Conservation (phyloP, 2,329 filamentous ascomycete species). For the Macrophomina phaseolina region DNA sequence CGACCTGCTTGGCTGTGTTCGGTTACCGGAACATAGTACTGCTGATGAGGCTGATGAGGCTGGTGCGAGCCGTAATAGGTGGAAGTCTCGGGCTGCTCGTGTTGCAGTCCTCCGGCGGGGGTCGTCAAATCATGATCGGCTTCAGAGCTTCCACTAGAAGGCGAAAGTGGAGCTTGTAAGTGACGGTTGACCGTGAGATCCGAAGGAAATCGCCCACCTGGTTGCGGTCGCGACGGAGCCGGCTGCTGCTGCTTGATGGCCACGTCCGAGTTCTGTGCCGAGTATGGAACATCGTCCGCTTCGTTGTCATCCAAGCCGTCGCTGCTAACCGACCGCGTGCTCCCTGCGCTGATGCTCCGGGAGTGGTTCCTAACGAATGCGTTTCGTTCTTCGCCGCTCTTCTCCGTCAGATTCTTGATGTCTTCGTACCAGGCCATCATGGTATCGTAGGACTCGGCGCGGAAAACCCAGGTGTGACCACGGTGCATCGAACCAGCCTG, state of each 20-base stretch:
- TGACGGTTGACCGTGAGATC: conserved; percentile 87
- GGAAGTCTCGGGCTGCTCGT: conserved; percentile 32
- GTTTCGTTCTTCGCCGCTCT: conserved; percentile 83
- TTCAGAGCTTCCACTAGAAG: conserved; percentile 80
- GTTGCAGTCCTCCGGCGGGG: conserved; percentile 61
- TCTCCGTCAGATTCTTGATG: conserved; percentile 87
- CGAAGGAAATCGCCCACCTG: conserved; percentile 96
- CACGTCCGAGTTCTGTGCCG: conserved; percentile 59
- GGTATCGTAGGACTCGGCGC: conserved; percentile 78
- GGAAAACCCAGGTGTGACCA: conserved; percentile 71
- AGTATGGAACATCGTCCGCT: conserved; percentile 64
- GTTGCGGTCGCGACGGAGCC: conserved; percentile 72
- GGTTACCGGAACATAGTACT: conserved; percentile 25
- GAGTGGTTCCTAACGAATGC: conserved; percentile 85
- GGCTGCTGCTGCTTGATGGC: conserved; percentile 44
- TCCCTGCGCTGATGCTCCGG: conserved; percentile 73
- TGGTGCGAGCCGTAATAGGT: conserved; percentile 22
- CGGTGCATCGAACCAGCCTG: conserved; percentile 94
- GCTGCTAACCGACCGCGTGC: conserved; percentile 63
- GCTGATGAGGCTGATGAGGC: conserved; percentile 8
- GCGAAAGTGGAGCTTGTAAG: conserved; percentile 79
- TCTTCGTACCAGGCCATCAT: conserved; percentile 98
- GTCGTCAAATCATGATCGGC: conserved; percentile 66
- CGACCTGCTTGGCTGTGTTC: conserved; percentile 28
- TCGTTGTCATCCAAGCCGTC: conserved; percentile 75